A percentile compares a stretch with the other conserved stretches of the same genome.
Conservation (phyloP, 345 rosid species). For the Ricinus communis region DNA sequence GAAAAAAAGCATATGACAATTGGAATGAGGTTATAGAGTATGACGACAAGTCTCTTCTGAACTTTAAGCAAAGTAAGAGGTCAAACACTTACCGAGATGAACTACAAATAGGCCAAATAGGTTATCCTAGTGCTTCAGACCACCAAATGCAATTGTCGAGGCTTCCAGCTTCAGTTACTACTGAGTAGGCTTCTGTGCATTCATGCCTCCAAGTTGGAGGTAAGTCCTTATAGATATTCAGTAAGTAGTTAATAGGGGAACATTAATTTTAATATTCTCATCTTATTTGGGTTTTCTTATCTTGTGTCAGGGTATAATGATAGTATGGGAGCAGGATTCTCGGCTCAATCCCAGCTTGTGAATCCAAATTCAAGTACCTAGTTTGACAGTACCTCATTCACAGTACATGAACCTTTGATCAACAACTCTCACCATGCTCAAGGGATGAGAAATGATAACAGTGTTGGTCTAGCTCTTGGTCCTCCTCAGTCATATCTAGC, state of each 20-base stretch:
- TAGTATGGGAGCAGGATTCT: slow-evolving; percentile 45
- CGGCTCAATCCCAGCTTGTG: slow-evolving; percentile 50
- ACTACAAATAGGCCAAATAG: slow-evolving; percentile 37
- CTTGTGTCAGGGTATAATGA: slow-evolving; percentile 52
- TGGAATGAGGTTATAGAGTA: slow-evolving; percentile 85
- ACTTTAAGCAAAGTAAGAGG: slow-evolving; percentile 63
- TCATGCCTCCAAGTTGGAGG: slow-evolving; percentile 62
- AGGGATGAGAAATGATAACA: slow-evolving; percentile 44
- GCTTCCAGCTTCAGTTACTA: slow-evolving; percentile 47
- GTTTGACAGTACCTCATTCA: slow-evolving; percentile 41
- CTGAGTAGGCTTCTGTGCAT: slow-evolving; percentile 51
- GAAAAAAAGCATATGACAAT: slow-evolving; percentile 94
- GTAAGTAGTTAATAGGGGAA: neutral
- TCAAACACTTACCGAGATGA: slow-evolving; percentile 49
- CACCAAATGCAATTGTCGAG: slow-evolving; percentile 53
- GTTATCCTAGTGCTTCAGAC: slow-evolving; percentile 48
- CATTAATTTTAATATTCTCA: neutral
- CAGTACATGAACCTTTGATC: slow-evolving; percentile 46
- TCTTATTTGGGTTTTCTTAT: slow-evolving; percentile 15
- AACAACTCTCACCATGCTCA: slow-evolving; percentile 45
- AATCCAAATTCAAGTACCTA: slow-evolving; percentile 53
- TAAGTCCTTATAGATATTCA: slow-evolving; percentile 25
- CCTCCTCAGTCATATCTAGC: slow-evolving; percentile 61
- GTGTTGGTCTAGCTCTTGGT: slow-evolving; percentile 69
- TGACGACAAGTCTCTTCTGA: slow-evolving; percentile 80